phyloP scores from a whole-genome alignment of 768 basidiomycete species.

The Lactarius trivialis region DNA sequence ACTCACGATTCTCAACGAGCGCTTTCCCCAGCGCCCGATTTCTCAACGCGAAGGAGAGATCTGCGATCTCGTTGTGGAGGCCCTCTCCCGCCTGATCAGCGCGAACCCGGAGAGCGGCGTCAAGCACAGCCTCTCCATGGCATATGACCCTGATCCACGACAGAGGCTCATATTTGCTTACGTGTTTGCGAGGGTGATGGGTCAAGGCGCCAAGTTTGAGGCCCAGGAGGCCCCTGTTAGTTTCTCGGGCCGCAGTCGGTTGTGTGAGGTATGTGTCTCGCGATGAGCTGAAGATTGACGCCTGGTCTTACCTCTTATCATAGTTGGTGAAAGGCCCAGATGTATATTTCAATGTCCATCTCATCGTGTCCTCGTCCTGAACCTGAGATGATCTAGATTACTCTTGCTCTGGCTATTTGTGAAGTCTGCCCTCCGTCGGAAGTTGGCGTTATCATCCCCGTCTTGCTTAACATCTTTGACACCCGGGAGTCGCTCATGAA shows the following conservation, averaged over 20 bases:
- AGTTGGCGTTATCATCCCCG: constrained; percentile 77
- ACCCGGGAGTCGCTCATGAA: constrained; percentile 62
- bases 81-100: constrained; percentile 72
- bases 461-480: constrained; percentile 83
- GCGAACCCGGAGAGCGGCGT: constrained; percentile 85
- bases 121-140: constrained; percentile 77
- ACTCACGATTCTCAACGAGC: background rate
- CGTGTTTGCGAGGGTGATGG: constrained; percentile 75
- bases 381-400: constrained; percentile 42
- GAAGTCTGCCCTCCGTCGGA: constrained; percentile 77
- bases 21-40: constrained; percentile 7
- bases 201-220: constrained; percentile 74
- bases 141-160: constrained; percentile 63
- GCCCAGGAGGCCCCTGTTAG: constrained; percentile 38
- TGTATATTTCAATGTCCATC: constrained; percentile 36
- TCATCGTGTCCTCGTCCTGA: background rate
- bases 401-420: constrained; percentile 77
- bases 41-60: constrained; percentile 39
- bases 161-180: constrained; percentile 78
- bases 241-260: constrained; percentile 27
- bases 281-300: background rate
- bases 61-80: constrained; percentile 71
- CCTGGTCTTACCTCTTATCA: constrained; percentile 2
- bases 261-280: constrained; percentile 30
- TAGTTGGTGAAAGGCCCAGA: constrained; percentile 71